Evolutionary conservation across 495 filamentous ascomycete species (phyloP).

Genomic region (Penicillium goetzii): DNA sequence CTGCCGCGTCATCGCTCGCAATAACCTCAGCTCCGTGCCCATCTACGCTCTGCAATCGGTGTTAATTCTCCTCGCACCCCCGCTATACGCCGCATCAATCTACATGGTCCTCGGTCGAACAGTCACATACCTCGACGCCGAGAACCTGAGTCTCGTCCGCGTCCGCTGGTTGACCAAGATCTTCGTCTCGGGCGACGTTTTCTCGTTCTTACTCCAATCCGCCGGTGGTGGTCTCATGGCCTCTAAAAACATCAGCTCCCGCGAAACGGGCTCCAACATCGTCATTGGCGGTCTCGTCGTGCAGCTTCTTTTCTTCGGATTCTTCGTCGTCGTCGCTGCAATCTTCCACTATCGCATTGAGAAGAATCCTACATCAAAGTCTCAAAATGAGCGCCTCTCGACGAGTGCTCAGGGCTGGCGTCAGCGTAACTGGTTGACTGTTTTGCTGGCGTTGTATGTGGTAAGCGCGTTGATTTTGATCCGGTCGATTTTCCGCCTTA

Average conservation of each 20-base stretch:
- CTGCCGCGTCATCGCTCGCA: slow-evolving; percentile 49
- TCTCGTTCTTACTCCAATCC: slow-evolving; percentile 39
- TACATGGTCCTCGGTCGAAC: slow-evolving; percentile 65
- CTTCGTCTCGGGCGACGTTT: slow-evolving; percentile 43
- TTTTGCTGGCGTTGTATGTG: slow-evolving; percentile 56
- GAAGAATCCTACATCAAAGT: slow-evolving; percentile 23
- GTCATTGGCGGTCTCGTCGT: slow-evolving; percentile 48
- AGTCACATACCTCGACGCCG: slow-evolving; percentile 50
- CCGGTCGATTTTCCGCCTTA: slow-evolving; percentile 61
- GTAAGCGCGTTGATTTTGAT: slow-evolving; percentile 60
- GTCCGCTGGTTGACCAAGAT: slow-evolving; percentile 42
- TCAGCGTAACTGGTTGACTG: slow-evolving; percentile 51
- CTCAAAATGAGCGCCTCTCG: slow-evolving; percentile 16
- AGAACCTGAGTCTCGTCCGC: slow-evolving; percentile 31
- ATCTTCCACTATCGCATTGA: slow-evolving; percentile 45
- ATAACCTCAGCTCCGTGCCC: slow-evolving; percentile 30
- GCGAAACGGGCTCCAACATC: slow-evolving; percentile 43
- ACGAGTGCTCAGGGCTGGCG: slow-evolving; percentile 22
- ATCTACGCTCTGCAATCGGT: slow-evolving; percentile 45
- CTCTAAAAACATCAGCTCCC: slow-evolving; percentile 8
- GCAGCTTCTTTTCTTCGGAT: slow-evolving; percentile 50
- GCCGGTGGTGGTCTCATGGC: slow-evolving; percentile 37
- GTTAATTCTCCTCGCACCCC: slow-evolving; percentile 52
- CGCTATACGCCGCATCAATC: slow-evolving; percentile 57
- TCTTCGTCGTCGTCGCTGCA: slow-evolving; percentile 45